Evolutionary conservation across 495 filamentous ascomycete genomes (phyloP).

Genomic region (Delitschia confertaspora): DNA sequence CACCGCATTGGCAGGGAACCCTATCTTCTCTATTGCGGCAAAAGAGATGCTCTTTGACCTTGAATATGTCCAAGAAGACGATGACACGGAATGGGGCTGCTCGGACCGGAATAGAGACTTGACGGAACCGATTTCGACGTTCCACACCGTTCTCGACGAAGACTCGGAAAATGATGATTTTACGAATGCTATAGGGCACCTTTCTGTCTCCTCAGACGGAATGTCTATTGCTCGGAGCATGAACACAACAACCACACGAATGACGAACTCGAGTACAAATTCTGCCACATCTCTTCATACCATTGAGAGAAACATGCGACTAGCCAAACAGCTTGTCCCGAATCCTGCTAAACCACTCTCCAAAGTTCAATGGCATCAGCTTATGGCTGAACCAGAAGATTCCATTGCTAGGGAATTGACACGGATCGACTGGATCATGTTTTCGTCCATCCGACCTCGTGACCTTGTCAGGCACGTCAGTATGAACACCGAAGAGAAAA

Average conservation of each 20-base stretch:
- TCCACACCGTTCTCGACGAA: constrained; percentile 23
- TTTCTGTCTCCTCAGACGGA: constrained; percentile 20
- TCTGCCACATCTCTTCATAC: constrained; percentile 40
- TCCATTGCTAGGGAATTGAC: constrained; percentile 86
- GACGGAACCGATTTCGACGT: constrained; percentile 8
- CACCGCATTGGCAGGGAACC: constrained; percentile 52
- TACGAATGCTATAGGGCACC: constrained; percentile 17
- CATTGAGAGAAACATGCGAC: constrained; percentile 64
- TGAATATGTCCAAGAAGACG: constrained; percentile 44
- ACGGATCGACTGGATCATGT: constrained; percentile 94
- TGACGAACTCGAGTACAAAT: constrained; percentile 12
- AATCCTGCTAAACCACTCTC: constrained; percentile 50
- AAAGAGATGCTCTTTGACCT: constrained; percentile 67
- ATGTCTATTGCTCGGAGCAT: constrained; percentile 21
- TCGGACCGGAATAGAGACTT: constrained; percentile 29
- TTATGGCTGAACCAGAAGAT: constrained; percentile 72
- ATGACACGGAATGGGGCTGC: constrained; percentile 37
- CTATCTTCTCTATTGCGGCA: constrained; percentile 70
- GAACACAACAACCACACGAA: constrained; percentile 22
- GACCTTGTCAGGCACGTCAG: constrained; percentile 88
- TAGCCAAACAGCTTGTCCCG: constrained; percentile 59
- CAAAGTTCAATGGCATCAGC: constrained; percentile 72
- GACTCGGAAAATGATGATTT: constrained; percentile 27
- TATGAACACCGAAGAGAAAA: constrained; percentile 58
- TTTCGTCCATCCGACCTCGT: constrained; percentile 87